A percentile compares a stretch with the other conserved stretches of the same genome.
phyloP scores from a whole-genome alignment of 2,329 filamentous ascomycete species.

The Basipetospora chlamydospora region DNA sequence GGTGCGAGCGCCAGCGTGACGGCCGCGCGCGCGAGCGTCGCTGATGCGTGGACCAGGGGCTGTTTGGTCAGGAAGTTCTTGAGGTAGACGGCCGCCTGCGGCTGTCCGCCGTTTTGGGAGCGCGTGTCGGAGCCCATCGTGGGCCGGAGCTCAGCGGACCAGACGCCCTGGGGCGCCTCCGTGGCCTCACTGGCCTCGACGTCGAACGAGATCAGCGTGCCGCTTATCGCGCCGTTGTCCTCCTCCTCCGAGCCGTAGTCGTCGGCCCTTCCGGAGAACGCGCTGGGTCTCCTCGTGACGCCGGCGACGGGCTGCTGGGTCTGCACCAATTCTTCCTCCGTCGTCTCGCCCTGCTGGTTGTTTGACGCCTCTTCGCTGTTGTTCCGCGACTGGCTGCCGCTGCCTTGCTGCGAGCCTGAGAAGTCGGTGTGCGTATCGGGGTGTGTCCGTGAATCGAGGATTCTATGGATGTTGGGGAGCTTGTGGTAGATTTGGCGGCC shows the following conservation, averaged over 20 bases:
- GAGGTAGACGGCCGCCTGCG: constrained; percentile 25
- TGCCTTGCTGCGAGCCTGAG: not conserved
- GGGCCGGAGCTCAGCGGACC: constrained; percentile 44
- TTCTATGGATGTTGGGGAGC: constrained; percentile 14
- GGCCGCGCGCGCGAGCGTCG: constrained; percentile 29
- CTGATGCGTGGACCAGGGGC: constrained; percentile 33
- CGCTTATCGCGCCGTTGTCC: constrained; percentile 37
- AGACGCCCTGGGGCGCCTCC: constrained; percentile 35
- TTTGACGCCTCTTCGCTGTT: not conserved
- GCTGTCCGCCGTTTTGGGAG: constrained; percentile 9
- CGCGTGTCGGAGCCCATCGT: constrained; percentile 23
- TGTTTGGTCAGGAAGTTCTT: constrained; percentile 32
- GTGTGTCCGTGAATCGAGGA: not conserved
- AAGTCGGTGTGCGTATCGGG: not conserved
- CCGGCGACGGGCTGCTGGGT: not conserved
- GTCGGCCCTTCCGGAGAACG: constrained; percentile 22
- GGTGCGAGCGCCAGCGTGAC: constrained; percentile 29
- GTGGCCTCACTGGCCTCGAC: constrained; percentile 41
- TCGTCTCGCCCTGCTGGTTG: not conserved
- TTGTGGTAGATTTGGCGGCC: constrained; percentile 15
- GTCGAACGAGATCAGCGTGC: constrained; percentile 46
- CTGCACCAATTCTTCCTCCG: not conserved
- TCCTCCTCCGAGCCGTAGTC: constrained; percentile 43
- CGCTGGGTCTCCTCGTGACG: not conserved
- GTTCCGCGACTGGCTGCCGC: not conserved